A percentile compares a stretch with the other conserved stretches of the same genome.
Conservation (phyloP, 177 flowering plant species). For the Tripterygium wilfordii region DNA sequence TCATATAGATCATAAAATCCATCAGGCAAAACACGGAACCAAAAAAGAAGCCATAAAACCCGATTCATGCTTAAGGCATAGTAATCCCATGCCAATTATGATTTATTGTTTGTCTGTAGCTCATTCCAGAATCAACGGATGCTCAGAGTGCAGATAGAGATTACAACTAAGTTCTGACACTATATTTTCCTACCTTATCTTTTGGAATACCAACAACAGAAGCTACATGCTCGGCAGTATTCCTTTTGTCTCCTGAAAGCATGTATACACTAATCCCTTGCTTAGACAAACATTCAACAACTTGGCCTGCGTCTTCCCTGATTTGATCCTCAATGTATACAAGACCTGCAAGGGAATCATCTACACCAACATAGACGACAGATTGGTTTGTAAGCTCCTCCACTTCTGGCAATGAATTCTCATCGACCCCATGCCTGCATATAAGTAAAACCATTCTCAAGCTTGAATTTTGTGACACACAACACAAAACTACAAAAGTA, state of each 20-base stretch:
- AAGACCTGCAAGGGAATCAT: constrained; percentile 70
- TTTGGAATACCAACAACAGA: constrained; percentile 82
- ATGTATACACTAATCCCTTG: constrained; percentile 74
- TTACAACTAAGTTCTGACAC: no score
- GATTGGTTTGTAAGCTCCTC: constrained; percentile 69
- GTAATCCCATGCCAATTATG: no score
- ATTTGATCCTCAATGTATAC: constrained; percentile 90
- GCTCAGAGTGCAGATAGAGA: no score
- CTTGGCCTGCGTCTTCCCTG: constrained; percentile 82
- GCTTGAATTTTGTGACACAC: no score
- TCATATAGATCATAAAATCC: no score
- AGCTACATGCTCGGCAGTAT: constrained; percentile 91
- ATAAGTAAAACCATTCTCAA: neutral
- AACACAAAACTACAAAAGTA: no score
- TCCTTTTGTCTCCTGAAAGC: constrained; percentile 89
- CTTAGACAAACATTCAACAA: constrained; percentile 55
- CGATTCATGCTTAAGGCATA: no score
- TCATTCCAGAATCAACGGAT: no score
- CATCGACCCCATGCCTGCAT: constrained; percentile 72
- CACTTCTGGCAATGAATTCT: constrained; percentile 36
- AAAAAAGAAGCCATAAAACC: no score
- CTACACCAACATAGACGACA: constrained; percentile 80
- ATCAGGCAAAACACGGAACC: no score
- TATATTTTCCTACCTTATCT: constrained; percentile 69
- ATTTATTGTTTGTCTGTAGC: no score